Evolutionary conservation across 2,329 filamentous ascomycete species (phyloP), one percentile per base, ranked within the genome.

Genomic region (Stagonosporopsis vannaccii): DNA sequence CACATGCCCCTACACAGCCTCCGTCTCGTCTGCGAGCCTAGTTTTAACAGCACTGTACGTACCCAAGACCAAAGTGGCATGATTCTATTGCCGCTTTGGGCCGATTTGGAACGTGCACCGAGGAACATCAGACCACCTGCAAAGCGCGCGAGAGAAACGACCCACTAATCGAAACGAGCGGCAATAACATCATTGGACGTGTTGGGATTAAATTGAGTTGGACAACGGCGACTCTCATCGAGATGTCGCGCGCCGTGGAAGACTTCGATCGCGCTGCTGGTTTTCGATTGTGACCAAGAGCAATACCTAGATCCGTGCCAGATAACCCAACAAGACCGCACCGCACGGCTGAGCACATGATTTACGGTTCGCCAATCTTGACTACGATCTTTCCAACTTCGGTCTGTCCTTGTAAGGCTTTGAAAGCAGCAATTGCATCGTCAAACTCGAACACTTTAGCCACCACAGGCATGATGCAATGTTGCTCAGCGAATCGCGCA

Each of bases 361-460:
- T 15, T 47, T 17, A 48, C 17, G 36, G 19, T 2, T 54, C 17
- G 25, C 43, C 30, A 3, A 47, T 41, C 30, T 40, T 42, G 19
- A 54, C 13, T 4, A 63, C 63, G 39, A 70, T 61, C 43, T 71
- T 71, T 3, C 65, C 65, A 25, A 71, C 62, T 23, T 60, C 59
- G 6, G 25, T 59, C 48, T 65, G 62, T 35, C 59, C 57, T 25
- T 58, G 43, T 47, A 69, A 33, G 23, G 46, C 45, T 12, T 67
- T 56, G 42, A 71, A 66, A 4, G 69, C 68, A 17, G 60, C 49
- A 2, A 50, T 33, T 9, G 57, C 55, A 40, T 64, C 33, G 4
- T 64, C 57, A 22, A 69, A 68, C 2, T 28, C 35, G 45, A 62
- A 69, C 4, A 42, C 45, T 36, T 60, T 60, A 28, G 60, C 64